Conservation (phyloP, 2,329 filamentous ascomycete genomes). For the Colletotrichum sansevieriae region DNA sequence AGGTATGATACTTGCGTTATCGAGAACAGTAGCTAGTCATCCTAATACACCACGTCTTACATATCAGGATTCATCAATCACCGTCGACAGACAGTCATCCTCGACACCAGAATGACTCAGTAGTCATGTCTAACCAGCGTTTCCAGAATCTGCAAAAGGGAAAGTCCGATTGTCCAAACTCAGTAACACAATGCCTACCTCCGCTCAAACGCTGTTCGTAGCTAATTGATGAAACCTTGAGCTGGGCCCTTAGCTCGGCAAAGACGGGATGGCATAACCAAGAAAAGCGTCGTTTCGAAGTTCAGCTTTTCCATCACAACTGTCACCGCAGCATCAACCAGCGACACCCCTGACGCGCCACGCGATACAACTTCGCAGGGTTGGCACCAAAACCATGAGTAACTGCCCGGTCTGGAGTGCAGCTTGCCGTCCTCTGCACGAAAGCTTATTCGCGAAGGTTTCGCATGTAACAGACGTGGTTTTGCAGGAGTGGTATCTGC, state of each 20-base stretch:
- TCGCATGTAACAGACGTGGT: slow-evolving; percentile 34
- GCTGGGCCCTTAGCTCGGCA: not conserved
- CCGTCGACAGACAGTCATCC: not conserved
- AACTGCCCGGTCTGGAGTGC: not conserved
- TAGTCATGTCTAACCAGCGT: not conserved
- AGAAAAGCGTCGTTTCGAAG: not conserved
- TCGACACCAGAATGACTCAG: slow-evolving; percentile 3
- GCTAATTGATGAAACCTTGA: too few species aligned
- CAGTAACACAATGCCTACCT: slow-evolving; percentile 8
- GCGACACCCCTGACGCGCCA: not conserved
- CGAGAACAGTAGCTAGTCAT: too few species aligned
- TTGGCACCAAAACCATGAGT: not conserved
- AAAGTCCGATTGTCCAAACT: slow-evolving; percentile 15
- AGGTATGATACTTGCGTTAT: too few species aligned
- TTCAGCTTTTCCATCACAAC: not conserved
- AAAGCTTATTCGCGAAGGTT: slow-evolving; percentile 28
- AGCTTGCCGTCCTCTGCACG: slow-evolving; percentile 11
- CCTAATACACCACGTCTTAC: too few species aligned
- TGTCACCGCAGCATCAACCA: slow-evolving; percentile 12
- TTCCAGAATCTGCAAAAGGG: not conserved
- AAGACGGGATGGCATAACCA: slow-evolving; percentile 13
- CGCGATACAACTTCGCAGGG: not conserved
- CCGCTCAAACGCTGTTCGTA: not conserved
- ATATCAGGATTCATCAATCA: too few species aligned
- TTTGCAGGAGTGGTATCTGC: slow-evolving; percentile 31